Conservation (phyloP, 1,139 yeast species). For the Candida albicans region DNA sequence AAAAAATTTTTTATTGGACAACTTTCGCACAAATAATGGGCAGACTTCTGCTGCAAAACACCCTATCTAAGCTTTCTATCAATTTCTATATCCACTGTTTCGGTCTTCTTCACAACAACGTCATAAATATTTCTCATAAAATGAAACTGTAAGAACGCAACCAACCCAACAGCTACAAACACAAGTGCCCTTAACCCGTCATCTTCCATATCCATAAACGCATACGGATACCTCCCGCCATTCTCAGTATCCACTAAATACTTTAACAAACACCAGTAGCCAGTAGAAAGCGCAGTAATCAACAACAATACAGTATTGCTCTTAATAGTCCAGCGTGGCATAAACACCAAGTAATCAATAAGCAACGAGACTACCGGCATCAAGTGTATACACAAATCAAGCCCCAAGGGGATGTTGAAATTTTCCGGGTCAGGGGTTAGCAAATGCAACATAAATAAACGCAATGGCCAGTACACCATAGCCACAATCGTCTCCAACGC, state of each 20-base stretch:
- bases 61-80: conserved; percentile 16
- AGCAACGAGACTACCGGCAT: conserved; percentile 54
- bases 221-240: conserved; percentile 63
- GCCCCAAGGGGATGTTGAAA: conserved; percentile 41
- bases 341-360: conserved; percentile 55
- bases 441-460: conserved; percentile 48
- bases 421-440: conserved; percentile 33
- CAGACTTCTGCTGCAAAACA: not conserved
- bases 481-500: conserved; percentile 62
- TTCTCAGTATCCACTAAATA: conserved; percentile 43
- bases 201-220: conserved; percentile 56
- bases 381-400: conserved; percentile 60
- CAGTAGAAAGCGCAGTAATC: conserved; percentile 38
- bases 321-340: conserved; percentile 47
- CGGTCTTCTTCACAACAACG: conserved; percentile 21
- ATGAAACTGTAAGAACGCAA: conserved; percentile 42
- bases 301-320: conserved; percentile 40
- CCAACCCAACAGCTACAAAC: conserved; percentile 48
- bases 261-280: conserved; percentile 57
- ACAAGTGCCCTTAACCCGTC: conserved; percentile 45
- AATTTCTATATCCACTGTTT: conserved; percentile 17
- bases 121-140: conserved; percentile 28
- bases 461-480: conserved; percentile 64
- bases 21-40: too few species aligned
- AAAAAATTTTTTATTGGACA: not conserved